A percentile compares a stretch with the other conserved stretches of the same genome.
These are phyloP conservation scores for Wickerhamomyces sp. DNA, from an alignment of 1,139 yeast genomes.

Conservation along the genomic window DNA sequence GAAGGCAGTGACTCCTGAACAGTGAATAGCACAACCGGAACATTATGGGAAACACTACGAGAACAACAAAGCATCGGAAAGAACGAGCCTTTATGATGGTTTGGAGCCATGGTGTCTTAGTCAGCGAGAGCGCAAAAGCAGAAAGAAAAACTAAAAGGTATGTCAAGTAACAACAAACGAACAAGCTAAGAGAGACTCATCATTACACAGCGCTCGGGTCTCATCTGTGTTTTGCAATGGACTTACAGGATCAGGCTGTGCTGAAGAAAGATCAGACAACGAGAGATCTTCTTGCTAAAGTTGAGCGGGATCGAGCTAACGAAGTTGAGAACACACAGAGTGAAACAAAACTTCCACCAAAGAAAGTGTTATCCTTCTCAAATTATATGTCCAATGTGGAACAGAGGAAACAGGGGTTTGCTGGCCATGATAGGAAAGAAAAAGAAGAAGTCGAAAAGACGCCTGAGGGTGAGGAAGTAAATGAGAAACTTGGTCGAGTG, in stretches of 20 bases:
- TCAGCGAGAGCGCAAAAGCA: no score
- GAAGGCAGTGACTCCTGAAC: no score
- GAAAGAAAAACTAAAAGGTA: no score
- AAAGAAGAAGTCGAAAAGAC: constrained; percentile 7
- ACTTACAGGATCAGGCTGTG: neutral
- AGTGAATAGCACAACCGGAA: no score
- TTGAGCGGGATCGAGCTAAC: neutral
- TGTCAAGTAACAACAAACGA: no score
- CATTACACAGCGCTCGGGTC: no score
- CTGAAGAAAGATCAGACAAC: constrained; percentile 1
- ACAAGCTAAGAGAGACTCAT: no score
- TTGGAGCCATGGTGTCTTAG: no score
- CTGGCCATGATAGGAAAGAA: constrained; percentile 15
- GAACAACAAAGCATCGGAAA: no score
- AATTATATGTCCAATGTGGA: constrained; percentile 29
- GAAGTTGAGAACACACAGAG: neutral
- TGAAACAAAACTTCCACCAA: constrained; percentile 1
- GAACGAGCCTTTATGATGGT: no score
- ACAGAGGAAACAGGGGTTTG: constrained; percentile 25
- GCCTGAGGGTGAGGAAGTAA: neutral
- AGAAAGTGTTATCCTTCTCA: constrained; percentile 25
- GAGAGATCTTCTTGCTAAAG: constrained; percentile 2
- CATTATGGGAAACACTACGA: no score
- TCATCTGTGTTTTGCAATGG: no score
- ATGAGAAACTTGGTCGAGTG: neutral